Evolutionary conservation across 202 grass and related monocot genomes (phyloP), one percentile per base, ranked within the genome.

Genomic region (Saccharum hybrid): DNA sequence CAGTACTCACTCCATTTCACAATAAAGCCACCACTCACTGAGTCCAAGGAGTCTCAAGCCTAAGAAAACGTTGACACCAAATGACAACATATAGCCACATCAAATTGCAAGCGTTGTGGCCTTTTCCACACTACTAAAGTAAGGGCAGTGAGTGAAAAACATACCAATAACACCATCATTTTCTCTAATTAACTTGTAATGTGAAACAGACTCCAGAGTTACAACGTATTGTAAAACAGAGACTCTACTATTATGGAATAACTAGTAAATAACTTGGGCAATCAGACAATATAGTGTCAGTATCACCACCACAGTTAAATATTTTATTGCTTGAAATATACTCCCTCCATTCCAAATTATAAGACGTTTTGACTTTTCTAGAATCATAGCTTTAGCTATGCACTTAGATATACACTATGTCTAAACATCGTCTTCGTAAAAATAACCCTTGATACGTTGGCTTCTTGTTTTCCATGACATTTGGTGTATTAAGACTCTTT

Each of bases 321-420:
- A 37, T 65, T 66, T 49, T 62, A 67, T 85, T 37, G 31, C 40
- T 66, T 72, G 48, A 46, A 82, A 71, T 13, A 33, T 33, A 33
- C 31, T 33, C 31, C 31, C 31, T 33, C 31, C 31, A 33, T 33
- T 33, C 31, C 31, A 33, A 33, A 33, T 33, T 33, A 33, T 33
- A 33, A 33, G 31, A 33, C 31, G 31, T 33, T 33, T 33, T 33
- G 31, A 33, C 31, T 33, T 33, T 33, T 33, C 31, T 33, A 33
- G 31, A 33, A 2, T 33, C 31, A 33, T 33, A 33, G 31, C 31
- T 33, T 33, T 33, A 2, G 31, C 31, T 33, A 33, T 33, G 31
- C 31, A 33, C 31, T 33, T 33, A 33, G 31, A 28, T 28, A 28
- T 28, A 28, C 26, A 28, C 26, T 28, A n/a, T n/a, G 26, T 28